Percentiles rank a stretch among this genome's conserved stretches.
Conservation (phyloP, 768 basidiomycete genomes). For the Hypholoma sublateritium region DNA sequence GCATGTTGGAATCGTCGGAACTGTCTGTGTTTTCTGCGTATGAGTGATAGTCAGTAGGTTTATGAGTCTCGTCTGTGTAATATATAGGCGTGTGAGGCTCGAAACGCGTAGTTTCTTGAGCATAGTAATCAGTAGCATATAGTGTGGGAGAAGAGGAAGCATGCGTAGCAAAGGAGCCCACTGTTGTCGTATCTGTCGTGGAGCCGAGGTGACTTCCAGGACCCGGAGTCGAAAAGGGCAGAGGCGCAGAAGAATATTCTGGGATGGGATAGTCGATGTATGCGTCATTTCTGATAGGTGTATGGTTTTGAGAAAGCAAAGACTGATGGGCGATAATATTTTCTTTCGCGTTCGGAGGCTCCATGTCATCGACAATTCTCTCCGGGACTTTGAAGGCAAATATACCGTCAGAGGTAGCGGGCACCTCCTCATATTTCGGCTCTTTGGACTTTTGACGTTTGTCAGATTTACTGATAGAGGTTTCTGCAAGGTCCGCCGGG, state of each 20-base stretch:
- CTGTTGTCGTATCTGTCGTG: constrained; percentile 7
- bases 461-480: neutral
- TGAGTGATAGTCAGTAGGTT: neutral
- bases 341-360: neutral
- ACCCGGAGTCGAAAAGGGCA: constrained; percentile 29
- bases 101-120: neutral
- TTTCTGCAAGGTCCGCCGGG: constrained; percentile 19
- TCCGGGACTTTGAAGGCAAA: constrained; percentile 13
- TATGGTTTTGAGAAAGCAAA: neutral
- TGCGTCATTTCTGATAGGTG: neutral
- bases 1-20: constrained; percentile 3
- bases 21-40: constrained; percentile 13
- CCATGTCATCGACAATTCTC: neutral
- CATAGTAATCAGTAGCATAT: constrained; percentile 9
- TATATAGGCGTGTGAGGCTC: constrained; percentile 5
- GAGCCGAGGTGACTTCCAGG: constrained; percentile 23
- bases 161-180: constrained; percentile 11
- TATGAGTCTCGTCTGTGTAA: neutral
- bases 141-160: constrained; percentile 20
- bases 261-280: constrained; percentile 1
- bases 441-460: neutral
- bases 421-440: neutral
- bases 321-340: neutral
- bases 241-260: neutral
- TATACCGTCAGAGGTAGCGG: neutral